These are phyloP conservation scores for Stemphylium beticola DNA, from an alignment of 2,329 filamentous ascomycete genomes.

Conservation along the genomic window DNA sequence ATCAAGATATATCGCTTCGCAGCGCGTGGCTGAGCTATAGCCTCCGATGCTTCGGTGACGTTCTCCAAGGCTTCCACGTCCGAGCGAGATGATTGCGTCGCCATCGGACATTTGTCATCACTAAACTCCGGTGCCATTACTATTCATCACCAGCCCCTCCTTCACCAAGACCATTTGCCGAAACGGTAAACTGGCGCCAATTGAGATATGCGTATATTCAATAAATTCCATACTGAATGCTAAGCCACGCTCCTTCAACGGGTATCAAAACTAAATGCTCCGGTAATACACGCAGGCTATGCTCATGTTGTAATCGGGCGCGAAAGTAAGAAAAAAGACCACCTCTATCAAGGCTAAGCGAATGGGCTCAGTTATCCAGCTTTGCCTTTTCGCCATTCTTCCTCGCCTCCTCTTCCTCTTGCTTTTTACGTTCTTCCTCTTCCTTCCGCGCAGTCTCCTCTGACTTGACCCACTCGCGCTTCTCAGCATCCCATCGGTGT, in stretches of 20 bases:
- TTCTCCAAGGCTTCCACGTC: constrained; percentile 46
- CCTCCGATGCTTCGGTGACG: constrained; percentile 34
- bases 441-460: constrained; percentile 21
- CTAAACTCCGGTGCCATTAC: background rate
- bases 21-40: constrained; percentile 26
- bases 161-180: background rate
- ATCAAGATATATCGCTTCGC: constrained; percentile 39
- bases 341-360: constrained; percentile 13
- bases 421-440: constrained; percentile 12
- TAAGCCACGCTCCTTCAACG: constrained; percentile 1
- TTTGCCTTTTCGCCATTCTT: constrained; percentile 20
- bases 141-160: background rate
- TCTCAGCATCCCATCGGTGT: constrained; percentile 65
- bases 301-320: constrained; percentile 8
- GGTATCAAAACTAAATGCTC: constrained; percentile 28
- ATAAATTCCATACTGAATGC: background rate
- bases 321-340: background rate
- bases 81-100: constrained; percentile 18
- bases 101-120: constrained; percentile 46
- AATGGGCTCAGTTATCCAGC: constrained; percentile 26
- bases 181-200: too few species aligned
- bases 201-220: background rate
- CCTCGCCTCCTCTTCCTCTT: constrained; percentile 17
- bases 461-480: constrained; percentile 65
- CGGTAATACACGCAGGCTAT: constrained; percentile 6